Evolutionary conservation across 768 basidiomycete species (phyloP), one percentile per base, ranked within the genome.

Genomic region (Lentinula raphanica): DNA sequence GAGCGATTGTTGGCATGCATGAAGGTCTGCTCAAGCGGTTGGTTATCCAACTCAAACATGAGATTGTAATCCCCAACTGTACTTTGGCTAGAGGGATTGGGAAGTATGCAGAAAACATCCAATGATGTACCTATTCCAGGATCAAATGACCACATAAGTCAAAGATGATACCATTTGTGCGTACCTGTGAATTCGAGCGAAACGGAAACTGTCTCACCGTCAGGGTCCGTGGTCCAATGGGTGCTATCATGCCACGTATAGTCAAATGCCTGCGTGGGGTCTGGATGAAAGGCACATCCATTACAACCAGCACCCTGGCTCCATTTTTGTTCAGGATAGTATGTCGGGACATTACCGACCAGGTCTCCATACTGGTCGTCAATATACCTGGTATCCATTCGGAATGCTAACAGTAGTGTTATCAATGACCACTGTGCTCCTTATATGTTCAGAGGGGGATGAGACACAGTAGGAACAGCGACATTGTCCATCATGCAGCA

Each of bases 181-280:
- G 8, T 49, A 38, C 56, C 56, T 17, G 23, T 28, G 36, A 58
- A 58, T 15, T 5, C n/a, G 29, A 58, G 38, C n/a, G n/a, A 17
- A 17, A 49, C 35, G 17, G 45, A 49, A n/a, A 5, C n/a, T n/a
- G 3, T 45, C n/a, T n/a, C n/a, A n/a, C n/a, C n/a, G n/a, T n/a
- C n/a, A n/a, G n/a, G 19, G 44, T 58, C 56, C 5, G 40, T 49
- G 9, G 44, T 49, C 39, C 49, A 44, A 49, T 49, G 56, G 3
- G 46, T 49, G 13, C 32, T 58, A 49, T 58, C 56, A 49, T 58
- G 46, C 56, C 56, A 58, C 3, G 45, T 49, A 23, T 35, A 15
- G 11, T 44, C 19, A 5, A 45, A 35, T 5, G 55, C 55, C n/a
- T 7, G 27, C 21, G 15, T 11, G 32, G 29, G 8, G 23, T 56